Conservation (phyloP, 1,139 yeast species). For the Candida sp. region DNA sequence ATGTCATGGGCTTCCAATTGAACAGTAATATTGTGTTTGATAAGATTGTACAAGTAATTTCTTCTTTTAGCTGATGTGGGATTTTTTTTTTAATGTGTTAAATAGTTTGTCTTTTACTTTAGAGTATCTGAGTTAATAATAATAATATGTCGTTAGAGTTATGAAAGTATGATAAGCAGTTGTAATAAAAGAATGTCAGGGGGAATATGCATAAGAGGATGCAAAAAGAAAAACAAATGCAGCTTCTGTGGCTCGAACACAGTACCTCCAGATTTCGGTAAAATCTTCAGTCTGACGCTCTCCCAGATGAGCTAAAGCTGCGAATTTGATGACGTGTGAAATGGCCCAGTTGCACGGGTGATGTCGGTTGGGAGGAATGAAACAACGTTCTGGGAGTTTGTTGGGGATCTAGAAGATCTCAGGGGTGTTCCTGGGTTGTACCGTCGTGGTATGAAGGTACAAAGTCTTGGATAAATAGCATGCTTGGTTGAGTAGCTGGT, state of each 20-base stretch:
- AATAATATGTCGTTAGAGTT: neutral
- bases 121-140: neutral
- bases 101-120: neutral
- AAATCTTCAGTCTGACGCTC: slow-evolving; percentile 57
- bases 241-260: slow-evolving; percentile 3
- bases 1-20: slow-evolving; percentile 54
- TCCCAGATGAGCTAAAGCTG: slow-evolving; percentile 58
- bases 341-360: too few species aligned
- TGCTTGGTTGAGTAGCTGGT: too few species aligned
- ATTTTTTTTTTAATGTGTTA: neutral
- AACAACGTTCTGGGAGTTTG: too few species aligned
- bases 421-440: too few species aligned
- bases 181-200: neutral
- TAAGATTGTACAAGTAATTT: slow-evolving; percentile 1
- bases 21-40: slow-evolving; percentile 18
- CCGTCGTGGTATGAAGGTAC: too few species aligned
- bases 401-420: too few species aligned
- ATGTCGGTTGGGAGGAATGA: too few species aligned
- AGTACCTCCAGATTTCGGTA: slow-evolving; percentile 1
- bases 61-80: slow-evolving; percentile 4
- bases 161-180: neutral
- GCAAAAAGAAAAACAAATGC: neutral
- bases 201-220: neutral
- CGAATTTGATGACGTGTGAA: slow-evolving; percentile 7
- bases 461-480: too few species aligned